Conservation (phyloP, 345 rosid genomes). For the Streptanthus diversifolius region DNA sequence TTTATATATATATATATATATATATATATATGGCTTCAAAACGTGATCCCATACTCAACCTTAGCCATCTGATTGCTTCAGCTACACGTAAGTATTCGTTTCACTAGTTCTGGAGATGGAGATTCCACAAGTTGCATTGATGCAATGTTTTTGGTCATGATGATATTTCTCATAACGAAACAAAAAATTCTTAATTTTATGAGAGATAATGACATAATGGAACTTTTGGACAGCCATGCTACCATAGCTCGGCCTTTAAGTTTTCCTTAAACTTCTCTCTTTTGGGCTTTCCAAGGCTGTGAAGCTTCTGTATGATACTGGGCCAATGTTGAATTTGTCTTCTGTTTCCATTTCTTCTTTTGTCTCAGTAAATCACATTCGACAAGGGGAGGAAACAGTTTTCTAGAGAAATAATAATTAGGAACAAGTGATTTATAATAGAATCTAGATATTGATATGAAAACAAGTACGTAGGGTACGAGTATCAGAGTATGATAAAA, state of each 20-base stretch:
- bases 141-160: background rate
- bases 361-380: background rate
- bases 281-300: constrained; percentile 2
- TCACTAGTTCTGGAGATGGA: background rate
- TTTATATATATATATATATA: too few species aligned
- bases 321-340: background rate
- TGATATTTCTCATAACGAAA: background rate
- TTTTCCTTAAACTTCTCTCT: background rate
- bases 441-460: background rate
- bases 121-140: background rate
- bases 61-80: background rate
- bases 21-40: background rate
- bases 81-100: background rate
- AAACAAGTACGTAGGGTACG: background rate
- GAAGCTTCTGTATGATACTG: background rate
- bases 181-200: background rate
- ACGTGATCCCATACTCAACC: background rate
- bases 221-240: background rate
- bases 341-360: background rate
- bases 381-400: background rate
- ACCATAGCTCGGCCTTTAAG: background rate
- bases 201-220: background rate
- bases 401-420: background rate
- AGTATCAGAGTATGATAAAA: too few species aligned
- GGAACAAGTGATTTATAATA: too few species aligned